phyloP scores from a whole-genome alignment of 2,329 filamentous ascomycete genomes.

The Paracamarosporium sp. region DNA sequence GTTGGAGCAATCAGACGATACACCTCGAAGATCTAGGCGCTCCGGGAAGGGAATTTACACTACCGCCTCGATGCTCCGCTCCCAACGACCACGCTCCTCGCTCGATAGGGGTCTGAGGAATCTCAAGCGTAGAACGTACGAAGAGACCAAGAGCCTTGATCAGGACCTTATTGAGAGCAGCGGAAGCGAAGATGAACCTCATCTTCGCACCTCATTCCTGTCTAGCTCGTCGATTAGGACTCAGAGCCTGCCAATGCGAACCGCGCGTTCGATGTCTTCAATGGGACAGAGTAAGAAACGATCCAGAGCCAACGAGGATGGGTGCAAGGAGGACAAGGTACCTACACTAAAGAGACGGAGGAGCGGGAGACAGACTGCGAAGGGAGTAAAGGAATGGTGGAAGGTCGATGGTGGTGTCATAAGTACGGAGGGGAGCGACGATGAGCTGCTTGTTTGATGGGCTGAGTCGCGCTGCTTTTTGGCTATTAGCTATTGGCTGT shows the following conservation, averaged over 20 bases:
- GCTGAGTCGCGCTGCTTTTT: no score
- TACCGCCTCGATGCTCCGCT: conserved; percentile 6
- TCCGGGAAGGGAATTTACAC: conserved; percentile 16
- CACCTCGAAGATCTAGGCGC: conserved; percentile 15
- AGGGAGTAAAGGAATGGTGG: conserved; percentile 18
- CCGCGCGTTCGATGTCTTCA: background rate
- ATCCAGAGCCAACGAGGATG: background rate
- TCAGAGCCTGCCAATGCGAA: background rate
- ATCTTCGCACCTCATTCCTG: conserved; percentile 3
- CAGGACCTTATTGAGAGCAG: background rate
- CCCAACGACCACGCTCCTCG: conserved; percentile 21
- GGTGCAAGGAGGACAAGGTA: conserved; percentile 4
- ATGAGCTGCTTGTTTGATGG: conserved; percentile 30
- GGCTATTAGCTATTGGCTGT: no score
- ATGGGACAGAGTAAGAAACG: background rate
- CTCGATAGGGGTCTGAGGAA: conserved; percentile 24
- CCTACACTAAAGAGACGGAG: conserved; percentile 3
- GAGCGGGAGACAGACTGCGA: conserved; percentile 1
- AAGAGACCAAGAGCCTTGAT: conserved; percentile 2
- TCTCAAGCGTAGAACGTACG: conserved; percentile 22
- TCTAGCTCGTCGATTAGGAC: background rate
- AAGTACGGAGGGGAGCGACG: conserved; percentile 33
- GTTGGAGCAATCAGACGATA: conserved; percentile 14
- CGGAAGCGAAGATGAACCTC: background rate
- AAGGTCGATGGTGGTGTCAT: conserved; percentile 7